Conservation (phyloP, 768 basidiomycete genomes). For the Tylopilus subfusipes region DNA sequence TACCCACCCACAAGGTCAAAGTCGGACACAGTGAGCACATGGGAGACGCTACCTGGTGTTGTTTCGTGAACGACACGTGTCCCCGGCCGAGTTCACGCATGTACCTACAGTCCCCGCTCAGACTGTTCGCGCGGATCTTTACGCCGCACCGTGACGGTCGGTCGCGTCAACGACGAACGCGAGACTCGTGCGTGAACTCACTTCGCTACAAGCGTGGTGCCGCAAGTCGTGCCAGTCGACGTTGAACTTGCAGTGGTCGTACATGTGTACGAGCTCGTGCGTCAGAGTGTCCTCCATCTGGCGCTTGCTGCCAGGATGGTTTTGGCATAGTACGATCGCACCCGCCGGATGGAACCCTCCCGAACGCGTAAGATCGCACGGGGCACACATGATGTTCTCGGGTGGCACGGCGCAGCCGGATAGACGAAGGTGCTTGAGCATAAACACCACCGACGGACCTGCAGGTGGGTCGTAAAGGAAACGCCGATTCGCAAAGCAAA, state of each 20-base stretch:
- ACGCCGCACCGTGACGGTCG: too few species aligned
- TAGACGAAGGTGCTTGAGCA: constrained; percentile 84
- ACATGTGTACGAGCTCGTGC: constrained; percentile 94
- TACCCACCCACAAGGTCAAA: constrained; percentile 6
- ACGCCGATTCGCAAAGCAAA: constrained; percentile 11
- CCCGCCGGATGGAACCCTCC: constrained; percentile 86
- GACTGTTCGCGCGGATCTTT: constrained; percentile 91
- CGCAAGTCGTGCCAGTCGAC: constrained; percentile 87
- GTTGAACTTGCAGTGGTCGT: constrained; percentile 92
- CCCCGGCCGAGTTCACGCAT: constrained; percentile 77
- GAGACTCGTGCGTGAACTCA: constrained; percentile 36
- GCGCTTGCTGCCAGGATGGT: constrained; percentile 71
- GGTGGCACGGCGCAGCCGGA: constrained; percentile 69
- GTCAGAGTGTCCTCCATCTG: constrained; percentile 93
- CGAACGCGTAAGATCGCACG: constrained; percentile 69
- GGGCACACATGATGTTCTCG: constrained; percentile 75
- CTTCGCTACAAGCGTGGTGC: constrained; percentile 97
- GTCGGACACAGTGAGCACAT: constrained; percentile 7
- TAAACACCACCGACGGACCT: constrained; percentile 88
- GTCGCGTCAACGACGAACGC: not conserved
- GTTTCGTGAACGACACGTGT: constrained; percentile 79
- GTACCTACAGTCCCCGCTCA: constrained; percentile 92
- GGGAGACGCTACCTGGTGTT: constrained; percentile 73
- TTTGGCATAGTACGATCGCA: constrained; percentile 81
- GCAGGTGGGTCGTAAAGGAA: not conserved